Evolutionary conservation across 257 asterid species (phyloP).

Genomic region (Solanum corneliomulleri): DNA sequence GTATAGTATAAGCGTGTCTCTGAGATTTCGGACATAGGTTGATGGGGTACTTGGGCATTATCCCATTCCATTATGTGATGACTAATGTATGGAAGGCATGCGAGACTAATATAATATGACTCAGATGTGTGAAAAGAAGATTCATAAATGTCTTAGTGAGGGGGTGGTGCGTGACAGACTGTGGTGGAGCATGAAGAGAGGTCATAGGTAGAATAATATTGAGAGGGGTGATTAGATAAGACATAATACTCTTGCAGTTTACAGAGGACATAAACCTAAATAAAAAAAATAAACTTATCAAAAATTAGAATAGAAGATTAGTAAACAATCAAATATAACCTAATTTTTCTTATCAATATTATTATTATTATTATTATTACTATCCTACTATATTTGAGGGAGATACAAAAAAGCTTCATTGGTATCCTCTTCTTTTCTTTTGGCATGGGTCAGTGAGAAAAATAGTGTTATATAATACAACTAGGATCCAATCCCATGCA

Average conservation of each 20-base stretch:
- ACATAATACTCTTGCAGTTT: rapidly evolving
- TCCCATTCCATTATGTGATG: rapidly evolving
- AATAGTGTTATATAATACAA: background rate
- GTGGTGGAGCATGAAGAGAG: background rate
- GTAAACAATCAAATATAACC: rapidly evolving
- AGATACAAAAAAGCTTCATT: background rate
- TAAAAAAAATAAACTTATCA: no score
- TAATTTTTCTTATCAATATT: background rate
- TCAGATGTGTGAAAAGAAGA: background rate
- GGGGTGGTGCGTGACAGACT: background rate
- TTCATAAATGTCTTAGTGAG: background rate
- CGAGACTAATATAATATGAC: background rate
- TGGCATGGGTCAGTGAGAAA: background rate
- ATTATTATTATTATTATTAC: no score
- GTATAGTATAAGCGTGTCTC: no score
- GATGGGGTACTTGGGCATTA: no score
- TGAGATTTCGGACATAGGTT: no score
- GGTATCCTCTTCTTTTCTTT: background rate
- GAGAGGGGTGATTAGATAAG: background rate
- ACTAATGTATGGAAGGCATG: no score
- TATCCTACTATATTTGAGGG: background rate
- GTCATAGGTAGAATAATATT: rapidly evolving
- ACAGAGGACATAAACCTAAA: rapidly evolving
- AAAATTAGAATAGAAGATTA: no score
- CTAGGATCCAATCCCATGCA: background rate